Evolutionary conservation across 2,329 filamentous ascomycete genomes (phyloP).

Genomic region (Orbilia ellipsospora): DNA sequence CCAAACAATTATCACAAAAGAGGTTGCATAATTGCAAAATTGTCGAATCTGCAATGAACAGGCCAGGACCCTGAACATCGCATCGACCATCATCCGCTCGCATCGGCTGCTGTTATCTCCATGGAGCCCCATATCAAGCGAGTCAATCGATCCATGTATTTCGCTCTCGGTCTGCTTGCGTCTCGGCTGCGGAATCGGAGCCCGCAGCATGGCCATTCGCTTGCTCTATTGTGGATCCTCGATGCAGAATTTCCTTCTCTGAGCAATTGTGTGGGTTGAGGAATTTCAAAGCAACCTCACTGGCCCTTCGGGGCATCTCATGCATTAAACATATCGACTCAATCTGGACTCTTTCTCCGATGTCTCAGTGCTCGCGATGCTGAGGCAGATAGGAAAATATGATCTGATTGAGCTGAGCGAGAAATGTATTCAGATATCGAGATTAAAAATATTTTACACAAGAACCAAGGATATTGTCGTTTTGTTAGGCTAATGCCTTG

Average conservation of each 20-base stretch:
- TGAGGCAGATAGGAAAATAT: conserved; percentile 31
- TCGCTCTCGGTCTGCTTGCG: conserved; percentile 39
- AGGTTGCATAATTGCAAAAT: conserved; percentile 16
- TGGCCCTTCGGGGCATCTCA: no score
- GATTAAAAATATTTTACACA: conserved; percentile 18
- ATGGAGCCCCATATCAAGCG: conserved; percentile 41
- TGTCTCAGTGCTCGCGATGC: conserved; percentile 28
- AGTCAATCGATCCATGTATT: conserved; percentile 32
- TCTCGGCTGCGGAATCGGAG: conserved; percentile 34
- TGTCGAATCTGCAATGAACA: neutral
- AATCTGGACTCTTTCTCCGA: conserved; percentile 15
- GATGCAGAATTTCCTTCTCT: conserved; percentile 6
- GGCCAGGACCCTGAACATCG: conserved; percentile 34
- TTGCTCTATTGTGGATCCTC: conserved; percentile 21
- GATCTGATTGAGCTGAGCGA: conserved; percentile 32
- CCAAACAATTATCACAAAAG: conserved; percentile 41
- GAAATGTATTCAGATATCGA: conserved; percentile 4
- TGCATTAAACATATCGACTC: neutral
- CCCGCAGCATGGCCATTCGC: conserved; percentile 48
- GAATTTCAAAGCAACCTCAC: no score
- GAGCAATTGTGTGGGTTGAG: no score
- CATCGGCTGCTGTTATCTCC: conserved; percentile 34
- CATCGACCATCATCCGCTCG: conserved; percentile 38
- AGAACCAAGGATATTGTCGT: conserved; percentile 39
- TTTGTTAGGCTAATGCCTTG: conserved; percentile 38